Base-by-base conservation (phyloP, 1,139 yeast species). In the Casaregolazyma lundiana region DNA sequence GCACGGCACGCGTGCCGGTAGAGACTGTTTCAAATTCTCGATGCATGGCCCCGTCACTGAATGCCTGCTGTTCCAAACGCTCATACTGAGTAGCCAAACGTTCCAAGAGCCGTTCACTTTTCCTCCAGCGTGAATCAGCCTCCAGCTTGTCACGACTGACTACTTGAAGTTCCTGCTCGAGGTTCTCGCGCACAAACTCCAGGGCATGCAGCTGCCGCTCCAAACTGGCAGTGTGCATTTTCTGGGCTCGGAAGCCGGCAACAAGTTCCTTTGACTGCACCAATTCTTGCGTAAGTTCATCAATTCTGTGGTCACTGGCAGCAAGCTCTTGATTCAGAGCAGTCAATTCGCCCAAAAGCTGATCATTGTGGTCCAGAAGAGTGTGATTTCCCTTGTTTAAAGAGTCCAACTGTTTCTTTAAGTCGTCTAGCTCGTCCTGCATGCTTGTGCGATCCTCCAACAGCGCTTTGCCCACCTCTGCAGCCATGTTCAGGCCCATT, bases 391-490 rank as follows among this genome's bases (percentile, higher is more conserved):
- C 52, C 2, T 22, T 24, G 40, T 50, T 49, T 6, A 56, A 49
- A 4, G 32, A 36, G 16, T 51, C 49, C 21, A 56, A 45, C 41
- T 52, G 48, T 15, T 44, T 40, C 18, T 51, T 45, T 26, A 57
- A 43, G 18, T 35, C 46, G 16, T 53, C 54, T 18, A 58, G 50
- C 38, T 51, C 45, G 15, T 35, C 37, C 29, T 47, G 52, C 59
- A 55, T 43, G 20, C 30, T 45, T 18, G 47, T 39, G 39, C 50
- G 50, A 16, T 52, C 54, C 6, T 44, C 34, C 26, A 60, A 46
- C 20, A 60, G 50, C 3, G 59, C 61, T 41, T 58, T 58, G 13
- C 64, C 64, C 1, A 58, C 56, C 44, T 58, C 60, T 5, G 62
- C 64, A 11, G 63, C 60, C 1, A 53, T 50, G 21, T 46, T 52